Evolutionary conservation across 2,329 filamentous ascomycete genomes (phyloP), one percentile per base, ranked within the genome.

Genomic region (Blastomyces parvus): DNA sequence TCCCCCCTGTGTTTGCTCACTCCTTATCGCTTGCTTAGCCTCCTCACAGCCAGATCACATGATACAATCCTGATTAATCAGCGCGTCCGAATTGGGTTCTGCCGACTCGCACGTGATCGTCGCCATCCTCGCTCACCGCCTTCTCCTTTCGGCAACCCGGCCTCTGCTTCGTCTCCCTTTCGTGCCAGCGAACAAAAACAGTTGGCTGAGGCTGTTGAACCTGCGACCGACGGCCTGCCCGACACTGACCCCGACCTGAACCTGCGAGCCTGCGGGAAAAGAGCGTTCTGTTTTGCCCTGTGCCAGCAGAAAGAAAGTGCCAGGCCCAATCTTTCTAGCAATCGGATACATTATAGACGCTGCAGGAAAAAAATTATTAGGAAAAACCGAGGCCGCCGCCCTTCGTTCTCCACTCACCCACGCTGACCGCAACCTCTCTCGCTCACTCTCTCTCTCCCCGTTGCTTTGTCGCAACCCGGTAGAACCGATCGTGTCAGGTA

Each of bases 401-500:
- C 27, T 6, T 6, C 13, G 22, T 22, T 6, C 48, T 13, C 48
- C 48, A 52, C 48, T 13, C 48, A 7, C 48, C 13, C 48, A 14
- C 48, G 14, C 46, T 27, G 14, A 11, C 11, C 48, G 13, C 48
- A 25, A 30, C 30, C 48, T 27, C 48, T 52, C 48, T 27, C 22
- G 9, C 50, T 30, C 25, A 7, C 13, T 48, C 58, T 40, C 13
- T 14, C 36, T 40, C 30, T 30, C 30, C 6, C 30, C 30, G 30
- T 60, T 22, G 40, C 42, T 46, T 46, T 46, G 59, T 46, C 22
- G 59, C 30, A 56, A 36, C 36, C 59, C 33, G 58, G 46, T 61
- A 53, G 30, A 30, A 46, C 46, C 46, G 59, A 61, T 44, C 59
- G 44, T 53, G 58, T 40, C 58, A 60, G 59, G 59, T 61, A 53